Conservation (phyloP, 495 filamentous ascomycete species). For the Podospora anserina region DNA sequence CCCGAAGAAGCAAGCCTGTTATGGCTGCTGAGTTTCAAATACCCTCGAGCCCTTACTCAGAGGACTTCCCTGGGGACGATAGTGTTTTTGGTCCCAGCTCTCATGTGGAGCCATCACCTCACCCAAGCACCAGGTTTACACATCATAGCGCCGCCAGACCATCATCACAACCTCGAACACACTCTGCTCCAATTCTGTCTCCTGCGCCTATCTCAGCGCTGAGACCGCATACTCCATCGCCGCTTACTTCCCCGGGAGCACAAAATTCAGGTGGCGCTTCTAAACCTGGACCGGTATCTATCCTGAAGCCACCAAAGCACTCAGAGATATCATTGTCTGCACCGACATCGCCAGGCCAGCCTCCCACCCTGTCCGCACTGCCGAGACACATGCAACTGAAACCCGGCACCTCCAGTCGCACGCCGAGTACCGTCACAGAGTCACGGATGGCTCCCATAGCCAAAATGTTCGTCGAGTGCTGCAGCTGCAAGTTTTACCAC, state of each 20-base stretch:
- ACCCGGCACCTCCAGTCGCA: slow-evolving; percentile 17
- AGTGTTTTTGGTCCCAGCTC: background rate
- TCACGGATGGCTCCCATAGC: slow-evolving; percentile 47
- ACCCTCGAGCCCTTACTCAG: slow-evolving; percentile 15
- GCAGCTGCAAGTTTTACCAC: slow-evolving; percentile 76
- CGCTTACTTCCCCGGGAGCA: slow-evolving; percentile 4
- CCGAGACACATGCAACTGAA: slow-evolving; percentile 37
- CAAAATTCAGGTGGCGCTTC: background rate
- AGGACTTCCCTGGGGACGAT: slow-evolving; percentile 10
- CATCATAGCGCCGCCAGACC: background rate
- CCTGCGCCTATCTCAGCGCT: slow-evolving; percentile 1
- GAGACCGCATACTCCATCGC: slow-evolving; percentile 5
- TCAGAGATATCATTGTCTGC: slow-evolving; percentile 12
- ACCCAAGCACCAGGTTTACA: slow-evolving; percentile 12
- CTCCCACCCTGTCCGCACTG: slow-evolving; percentile 25
- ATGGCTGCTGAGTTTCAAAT: slow-evolving; percentile 8
- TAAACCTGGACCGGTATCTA: slow-evolving; percentile 24
- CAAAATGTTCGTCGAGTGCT: slow-evolving; percentile 79
- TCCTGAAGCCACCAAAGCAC: slow-evolving; percentile 30
- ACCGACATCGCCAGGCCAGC: slow-evolving; percentile 3
- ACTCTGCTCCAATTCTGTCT: slow-evolving; percentile 11
- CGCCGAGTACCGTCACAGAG: slow-evolving; percentile 13
- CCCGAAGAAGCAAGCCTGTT: background rate
- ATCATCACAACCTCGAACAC: slow-evolving; percentile 13
- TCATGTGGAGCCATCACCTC: slow-evolving; percentile 3